Conservation (phyloP, 1,139 yeast genomes). For the Taphrina wiesneri region DNA sequence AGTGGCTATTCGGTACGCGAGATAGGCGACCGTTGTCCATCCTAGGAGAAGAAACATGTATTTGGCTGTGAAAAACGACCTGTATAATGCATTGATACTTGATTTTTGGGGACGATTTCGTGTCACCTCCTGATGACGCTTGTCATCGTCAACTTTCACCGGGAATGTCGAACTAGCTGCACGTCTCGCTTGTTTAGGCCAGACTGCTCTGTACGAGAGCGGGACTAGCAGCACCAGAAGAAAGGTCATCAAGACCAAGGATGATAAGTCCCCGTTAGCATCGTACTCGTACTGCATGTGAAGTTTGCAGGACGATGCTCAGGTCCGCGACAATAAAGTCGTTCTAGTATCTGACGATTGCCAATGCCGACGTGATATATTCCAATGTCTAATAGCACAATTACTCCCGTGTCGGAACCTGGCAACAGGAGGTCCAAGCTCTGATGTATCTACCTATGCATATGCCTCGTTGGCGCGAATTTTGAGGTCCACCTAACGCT, state of each 20-base stretch:
- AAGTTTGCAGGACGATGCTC: background rate
- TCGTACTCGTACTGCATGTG: conserved; percentile 32
- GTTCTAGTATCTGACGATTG: too few relatives aligned
- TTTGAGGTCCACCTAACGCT: background rate
- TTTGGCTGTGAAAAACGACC: background rate
- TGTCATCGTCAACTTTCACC: conserved; percentile 3
- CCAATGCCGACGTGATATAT: too few relatives aligned
- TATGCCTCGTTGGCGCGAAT: background rate
- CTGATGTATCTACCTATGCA: too few relatives aligned
- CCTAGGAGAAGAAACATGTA: conserved; percentile 20
- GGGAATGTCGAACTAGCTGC: conserved; percentile 5
- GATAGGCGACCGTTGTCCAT: conserved; percentile 31
- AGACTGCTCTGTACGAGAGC: conserved; percentile 7
- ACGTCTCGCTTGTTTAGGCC: conserved; percentile 4
- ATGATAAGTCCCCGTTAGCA: conserved; percentile 19
- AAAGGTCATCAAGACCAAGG: conserved; percentile 26
- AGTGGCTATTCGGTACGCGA: conserved; percentile 18
- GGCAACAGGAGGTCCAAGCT: background rate
- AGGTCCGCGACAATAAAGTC: background rate
- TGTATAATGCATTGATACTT: conserved; percentile 1
- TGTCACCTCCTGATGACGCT: background rate
- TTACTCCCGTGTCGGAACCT: background rate
- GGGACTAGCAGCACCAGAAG: conserved; percentile 20
- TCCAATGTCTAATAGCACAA: too few relatives aligned
- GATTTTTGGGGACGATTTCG: conserved; percentile 12